These are phyloP conservation scores for Pleurotus djamor DNA, from an alignment of 768 basidiomycete genomes.

Conservation along the genomic window DNA sequence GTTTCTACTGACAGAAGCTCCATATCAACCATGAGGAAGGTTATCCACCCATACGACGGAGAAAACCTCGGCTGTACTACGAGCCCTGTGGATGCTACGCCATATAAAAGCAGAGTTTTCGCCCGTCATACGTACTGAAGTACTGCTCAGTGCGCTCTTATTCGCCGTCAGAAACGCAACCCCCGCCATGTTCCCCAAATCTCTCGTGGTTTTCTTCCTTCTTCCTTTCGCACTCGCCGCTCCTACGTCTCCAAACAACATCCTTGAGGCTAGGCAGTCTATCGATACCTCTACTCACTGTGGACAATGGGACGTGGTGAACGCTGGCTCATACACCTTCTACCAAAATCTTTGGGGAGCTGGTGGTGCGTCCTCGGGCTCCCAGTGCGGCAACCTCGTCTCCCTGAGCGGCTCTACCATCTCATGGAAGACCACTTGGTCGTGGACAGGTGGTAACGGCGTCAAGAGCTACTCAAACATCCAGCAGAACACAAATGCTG, in stretches of 20 bases:
- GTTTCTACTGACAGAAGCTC: not conserved
- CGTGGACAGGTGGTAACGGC: conserved; percentile 46
- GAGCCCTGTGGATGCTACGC: too few relatives aligned
- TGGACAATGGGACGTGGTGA: conserved; percentile 50
- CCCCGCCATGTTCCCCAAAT: conserved; percentile 1
- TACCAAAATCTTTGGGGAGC: conserved; percentile 47
- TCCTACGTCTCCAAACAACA: conserved; percentile 7
- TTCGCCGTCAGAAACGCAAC: not conserved
- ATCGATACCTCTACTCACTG: conserved; percentile 38
- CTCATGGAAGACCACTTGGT: conserved; percentile 52
- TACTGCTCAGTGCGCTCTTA: not conserved
- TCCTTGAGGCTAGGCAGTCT: conserved; percentile 13
- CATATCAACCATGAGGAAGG: not conserved
- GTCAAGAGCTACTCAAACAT: conserved; percentile 67
- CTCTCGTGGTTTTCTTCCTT: conserved; percentile 1
- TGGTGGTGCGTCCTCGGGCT: conserved; percentile 40
- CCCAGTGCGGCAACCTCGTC: conserved; percentile 46
- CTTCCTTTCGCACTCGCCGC: conserved; percentile 13
- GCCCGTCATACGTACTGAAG: not conserved
- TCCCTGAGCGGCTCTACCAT: conserved; percentile 38
- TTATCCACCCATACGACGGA: not conserved
- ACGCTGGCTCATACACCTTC: conserved; percentile 44
- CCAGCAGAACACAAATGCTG: conserved; percentile 45
- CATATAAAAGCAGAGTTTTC: not conserved
- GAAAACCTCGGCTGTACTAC: not conserved